Evolutionary conservation across 2,329 filamentous ascomycete genomes (phyloP), one percentile per base, ranked within the genome.

Genomic region (Rutstroemia sydowiana): DNA sequence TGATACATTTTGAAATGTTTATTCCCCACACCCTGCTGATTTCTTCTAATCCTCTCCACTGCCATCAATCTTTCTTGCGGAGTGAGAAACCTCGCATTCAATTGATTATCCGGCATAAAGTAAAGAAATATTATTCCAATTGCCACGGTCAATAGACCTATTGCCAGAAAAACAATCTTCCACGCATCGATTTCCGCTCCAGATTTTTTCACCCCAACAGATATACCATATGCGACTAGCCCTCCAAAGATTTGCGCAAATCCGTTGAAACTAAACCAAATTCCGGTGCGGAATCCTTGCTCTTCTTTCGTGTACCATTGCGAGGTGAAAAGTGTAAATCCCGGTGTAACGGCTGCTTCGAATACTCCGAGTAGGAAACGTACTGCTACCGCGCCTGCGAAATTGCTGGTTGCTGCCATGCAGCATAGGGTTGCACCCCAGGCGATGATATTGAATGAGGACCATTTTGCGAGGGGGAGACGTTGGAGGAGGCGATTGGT

Each of bases 241-340:
- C 81, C 82, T 7, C 82, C 82, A 32, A 85, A 71, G 14, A 85
- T 81, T 64, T 82, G 80, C 0, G 77, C 81, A 48, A 76, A 76
- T 2, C 81, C 81, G 55, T 84, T 84, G 70, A 84, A 85, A 45
- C 71, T 76, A 68, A 86, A 87, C 84, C 84, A 88, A 51, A 86
- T 77, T 3, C 76, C 77, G 1, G 77, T 78, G 8, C 84, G 71
- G 0, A 73, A 70, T 1, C 79, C 81, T 68, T 87, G 84, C 63
- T 88, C 84, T 49, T 73, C 73, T 64, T 82, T 82, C 1, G 85
- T 87, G 60, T 87, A 88, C 84, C 84, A 88, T 68, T 86, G 81
- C 3, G 73, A 78, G 1, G 83, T 87, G 58, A 88, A 75, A 1
- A 88, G 71, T 0, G 81, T 78, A 59, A 87, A 87, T 0, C 82